Evolutionary conservation across 192 early-diverging fungal genomes (phyloP).

Genomic region (Backusella westeae): DNA sequence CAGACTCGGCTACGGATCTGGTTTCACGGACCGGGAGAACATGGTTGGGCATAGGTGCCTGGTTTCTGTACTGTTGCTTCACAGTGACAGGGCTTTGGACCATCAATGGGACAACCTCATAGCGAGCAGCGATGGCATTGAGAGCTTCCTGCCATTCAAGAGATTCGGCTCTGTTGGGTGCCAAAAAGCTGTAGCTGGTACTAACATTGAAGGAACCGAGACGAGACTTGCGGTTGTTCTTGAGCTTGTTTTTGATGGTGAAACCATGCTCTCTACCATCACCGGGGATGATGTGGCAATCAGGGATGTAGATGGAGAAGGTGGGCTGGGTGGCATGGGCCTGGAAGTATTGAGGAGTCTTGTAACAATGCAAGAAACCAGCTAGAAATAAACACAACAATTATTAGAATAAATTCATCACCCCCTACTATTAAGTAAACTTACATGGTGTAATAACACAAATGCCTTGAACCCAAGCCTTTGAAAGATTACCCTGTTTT

Average conservation of each 20-base stretch:
- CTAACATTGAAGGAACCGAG: background rate
- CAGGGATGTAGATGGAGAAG: conserved; percentile 8
- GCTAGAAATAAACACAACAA: background rate
- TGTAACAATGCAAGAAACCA: conserved; percentile 27
- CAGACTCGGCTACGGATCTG: background rate
- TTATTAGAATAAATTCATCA: background rate
- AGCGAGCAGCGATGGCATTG: background rate
- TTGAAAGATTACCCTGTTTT: conserved; percentile 30
- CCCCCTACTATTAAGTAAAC: background rate
- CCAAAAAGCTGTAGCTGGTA: background rate
- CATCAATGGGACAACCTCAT: conserved; percentile 19
- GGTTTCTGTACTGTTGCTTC: background rate
- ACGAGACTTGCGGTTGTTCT: background rate
- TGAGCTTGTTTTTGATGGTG: background rate
- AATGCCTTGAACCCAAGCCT: conserved; percentile 42
- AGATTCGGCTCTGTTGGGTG: background rate
- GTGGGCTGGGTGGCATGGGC: background rate
- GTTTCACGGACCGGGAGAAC: background rate
- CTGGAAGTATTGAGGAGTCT: conserved; percentile 13
- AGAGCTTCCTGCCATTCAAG: background rate
- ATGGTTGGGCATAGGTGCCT: background rate
- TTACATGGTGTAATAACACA: conserved; percentile 45
- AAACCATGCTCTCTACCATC: background rate
- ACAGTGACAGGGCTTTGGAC: conserved; percentile 34
- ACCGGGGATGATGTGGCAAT: background rate